phyloP scores from a whole-genome alignment of 257 asterid genomes.

The Prunella vulgaris region DNA sequence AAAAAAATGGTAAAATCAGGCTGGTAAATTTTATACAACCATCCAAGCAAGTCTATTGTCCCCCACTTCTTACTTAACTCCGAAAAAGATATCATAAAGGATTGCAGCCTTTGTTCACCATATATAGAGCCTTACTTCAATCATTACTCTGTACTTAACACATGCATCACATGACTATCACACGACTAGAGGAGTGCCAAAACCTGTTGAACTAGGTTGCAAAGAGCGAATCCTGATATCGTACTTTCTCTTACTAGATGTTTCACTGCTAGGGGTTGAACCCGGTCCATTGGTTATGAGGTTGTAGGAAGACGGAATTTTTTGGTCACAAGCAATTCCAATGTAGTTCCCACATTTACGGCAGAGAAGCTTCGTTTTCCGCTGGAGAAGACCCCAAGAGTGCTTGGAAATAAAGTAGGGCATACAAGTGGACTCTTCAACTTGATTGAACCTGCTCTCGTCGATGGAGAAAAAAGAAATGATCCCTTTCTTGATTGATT shows the following conservation, averaged over 20 bases:
- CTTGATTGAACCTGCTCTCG: slow-evolving; percentile 71
- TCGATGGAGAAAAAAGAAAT: slow-evolving; percentile 72
- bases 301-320: slow-evolving; percentile 34
- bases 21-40: slow-evolving; percentile 28
- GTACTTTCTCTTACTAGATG: slow-evolving; percentile 47
- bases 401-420: slow-evolving; percentile 57
- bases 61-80: slow-evolving; percentile 16
- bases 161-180: slow-evolving; percentile 13
- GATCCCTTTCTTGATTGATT: slow-evolving; percentile 72
- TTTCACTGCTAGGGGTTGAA: slow-evolving; percentile 48
- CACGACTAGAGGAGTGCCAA: slow-evolving; percentile 42
- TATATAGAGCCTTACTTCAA: slow-evolving; percentile 4
- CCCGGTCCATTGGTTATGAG: slow-evolving; percentile 50
- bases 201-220: slow-evolving; percentile 61
- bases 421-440: slow-evolving; percentile 46
- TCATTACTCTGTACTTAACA: slow-evolving; percentile 16
- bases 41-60: slow-evolving; percentile 15
- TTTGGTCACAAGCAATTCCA: slow-evolving; percentile 51
- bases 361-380: slow-evolving; percentile 60
- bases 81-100: neutral
- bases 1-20: neutral
- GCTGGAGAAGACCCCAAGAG: slow-evolving; percentile 59
- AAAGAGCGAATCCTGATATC: slow-evolving; percentile 65
- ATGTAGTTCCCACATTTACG: slow-evolving; percentile 69
- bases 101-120: slow-evolving; percentile 9